These are phyloP conservation scores for Silene conica DNA, from an alignment of 148 eudicot genomes.

Conservation along the genomic window DNA sequence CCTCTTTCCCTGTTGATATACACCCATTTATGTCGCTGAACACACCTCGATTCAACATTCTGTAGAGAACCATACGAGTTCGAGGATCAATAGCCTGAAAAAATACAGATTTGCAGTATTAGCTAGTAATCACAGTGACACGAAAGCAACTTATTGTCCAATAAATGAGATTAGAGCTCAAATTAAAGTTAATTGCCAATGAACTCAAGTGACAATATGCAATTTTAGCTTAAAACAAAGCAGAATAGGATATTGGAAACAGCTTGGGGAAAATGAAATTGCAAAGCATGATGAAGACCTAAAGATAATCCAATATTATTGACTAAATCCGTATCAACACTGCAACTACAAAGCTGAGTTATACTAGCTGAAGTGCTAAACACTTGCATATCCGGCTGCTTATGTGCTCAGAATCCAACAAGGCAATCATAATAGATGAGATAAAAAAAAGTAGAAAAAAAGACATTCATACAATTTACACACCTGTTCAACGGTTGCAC, in stretches of 20 bases:
- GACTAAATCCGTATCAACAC: neutral
- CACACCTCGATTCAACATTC: conserved; percentile 88
- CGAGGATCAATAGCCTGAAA: conserved; percentile 96
- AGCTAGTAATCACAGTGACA: neutral
- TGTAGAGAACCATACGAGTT: conserved; percentile 95
- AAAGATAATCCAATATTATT: neutral
- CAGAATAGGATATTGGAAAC: neutral
- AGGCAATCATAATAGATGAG: neutral
- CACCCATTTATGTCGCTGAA: conserved; percentile 92
- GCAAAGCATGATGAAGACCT: neutral
- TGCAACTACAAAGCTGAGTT: neutral
- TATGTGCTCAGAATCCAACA: neutral
- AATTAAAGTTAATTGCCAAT: neutral
- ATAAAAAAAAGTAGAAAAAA: neutral
- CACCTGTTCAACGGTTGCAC: conserved; percentile 98
- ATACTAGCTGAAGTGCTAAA: too few relatives aligned
- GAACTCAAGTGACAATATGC: neutral
- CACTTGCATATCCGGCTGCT: neutral
- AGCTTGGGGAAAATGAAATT: neutral
- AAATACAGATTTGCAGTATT: neutral
- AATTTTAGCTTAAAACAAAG: neutral
- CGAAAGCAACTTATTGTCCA: neutral
- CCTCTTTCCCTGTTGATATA: conserved; percentile 98
- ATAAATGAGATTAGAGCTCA: neutral
- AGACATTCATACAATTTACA: neutral